Percentiles rank a stretch among this genome's conserved stretches.
Conservation (phyloP, 2,329 filamentous ascomycete species). For the Didymosphaeria variabile region DNA sequence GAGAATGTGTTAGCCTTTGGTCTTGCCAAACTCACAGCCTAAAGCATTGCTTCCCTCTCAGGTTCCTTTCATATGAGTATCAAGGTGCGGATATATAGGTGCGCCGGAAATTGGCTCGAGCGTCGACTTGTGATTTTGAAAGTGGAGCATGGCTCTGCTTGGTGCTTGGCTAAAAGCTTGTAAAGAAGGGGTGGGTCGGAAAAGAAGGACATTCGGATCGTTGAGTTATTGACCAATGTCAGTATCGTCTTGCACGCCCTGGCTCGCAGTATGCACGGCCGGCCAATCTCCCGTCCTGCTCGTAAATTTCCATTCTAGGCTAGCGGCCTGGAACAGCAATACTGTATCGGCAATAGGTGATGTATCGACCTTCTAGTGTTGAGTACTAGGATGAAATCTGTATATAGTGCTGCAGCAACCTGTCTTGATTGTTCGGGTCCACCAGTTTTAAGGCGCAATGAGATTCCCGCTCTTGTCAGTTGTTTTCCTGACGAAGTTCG, state of each 20-base stretch:
- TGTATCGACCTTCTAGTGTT: background rate
- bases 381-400: background rate
- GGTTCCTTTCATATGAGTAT: no score
- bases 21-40: no score
- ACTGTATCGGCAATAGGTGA: no score
- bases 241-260: background rate
- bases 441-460: background rate
- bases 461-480: constrained; percentile 1
- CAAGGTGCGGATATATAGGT: no score
- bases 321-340: background rate
- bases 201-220: no score
- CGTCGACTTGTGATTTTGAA: no score
- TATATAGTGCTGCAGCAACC: constrained; percentile 1
- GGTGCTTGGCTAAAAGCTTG: no score
- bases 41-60: no score
- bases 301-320: constrained; percentile 2
- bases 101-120: no score
- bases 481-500: background rate
- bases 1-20: background rate
- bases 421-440: background rate
- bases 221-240: background rate
- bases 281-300: background rate
- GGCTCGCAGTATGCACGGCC: background rate
- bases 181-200: no score
- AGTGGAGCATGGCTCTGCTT: no score